Base-by-base conservation (phyloP, 2,329 filamentous ascomycete species). In the Botrytis medusae region DNA sequence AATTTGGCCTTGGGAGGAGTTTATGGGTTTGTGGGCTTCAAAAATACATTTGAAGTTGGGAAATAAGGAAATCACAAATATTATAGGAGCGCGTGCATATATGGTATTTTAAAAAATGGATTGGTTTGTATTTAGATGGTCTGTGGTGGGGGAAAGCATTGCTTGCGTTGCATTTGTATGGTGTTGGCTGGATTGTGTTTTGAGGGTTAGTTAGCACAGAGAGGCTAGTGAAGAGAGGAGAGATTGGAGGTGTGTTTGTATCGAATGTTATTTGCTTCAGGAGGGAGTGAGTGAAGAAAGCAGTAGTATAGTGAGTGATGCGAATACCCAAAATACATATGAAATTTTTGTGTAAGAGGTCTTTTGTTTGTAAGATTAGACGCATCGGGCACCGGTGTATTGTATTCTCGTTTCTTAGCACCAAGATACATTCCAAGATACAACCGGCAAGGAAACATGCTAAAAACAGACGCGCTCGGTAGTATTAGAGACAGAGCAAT, bases 81-180 rank as follows among this genome's bases (percentile, higher is more conserved):
- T 29, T 22, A 46, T 9, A 18, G 40, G 2, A 29, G 18, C 22
- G 61, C 29, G 40, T 64, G 61, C n/a, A 46, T 32, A 46, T 64
- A 46, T 64, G 61, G 61, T 64, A 46, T 32, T 32, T 64, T 64
- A 64, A 40, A 44, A 64, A 64, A 64, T 32, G 61, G 61, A 14
- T 37, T 40, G 32, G 34, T 5, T 64, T 44, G 40, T 63, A 63
- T 63, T 44, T 63, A 44, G 61, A 63, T 14, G 40, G 37, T 42
- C 29, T 22, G 40, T 29, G 34, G 16, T n/a, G n/a, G 22, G n/a
- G 37, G 40, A 29, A 57, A 20, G 32, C 46, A 69, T 69, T 57
- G 65, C 54, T 40, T 57, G 34, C 29, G 25, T 22, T 69, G 8
- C 32, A 57, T 51, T 67, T 51, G 14, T 0, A 51, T 46, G 63